phyloP scores from a whole-genome alignment of 495 filamentous ascomycete genomes.

The Barbatosphaeria neglecta region DNA sequence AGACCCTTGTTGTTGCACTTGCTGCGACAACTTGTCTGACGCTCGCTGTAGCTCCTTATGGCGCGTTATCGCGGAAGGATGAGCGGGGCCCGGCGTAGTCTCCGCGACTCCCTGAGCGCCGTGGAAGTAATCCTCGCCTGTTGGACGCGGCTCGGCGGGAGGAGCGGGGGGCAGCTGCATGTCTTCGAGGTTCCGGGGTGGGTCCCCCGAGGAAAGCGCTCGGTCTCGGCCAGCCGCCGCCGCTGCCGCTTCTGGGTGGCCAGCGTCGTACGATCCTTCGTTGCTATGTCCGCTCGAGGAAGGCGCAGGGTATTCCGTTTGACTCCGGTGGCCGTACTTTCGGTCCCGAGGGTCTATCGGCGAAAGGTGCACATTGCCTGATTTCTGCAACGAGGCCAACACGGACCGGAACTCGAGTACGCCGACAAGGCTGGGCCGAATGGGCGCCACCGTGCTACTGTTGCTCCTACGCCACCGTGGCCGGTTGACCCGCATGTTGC shows the following conservation, averaged over 20 bases:
- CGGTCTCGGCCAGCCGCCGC: constrained; percentile 10
- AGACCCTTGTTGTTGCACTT: background rate
- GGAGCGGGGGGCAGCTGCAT: constrained; percentile 1
- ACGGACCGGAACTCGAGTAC: constrained; percentile 90
- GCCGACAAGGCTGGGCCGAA: constrained; percentile 85
- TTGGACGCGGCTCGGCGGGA: background rate
- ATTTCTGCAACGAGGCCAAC: constrained; percentile 67
- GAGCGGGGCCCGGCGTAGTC: background rate
- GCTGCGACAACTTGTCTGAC: background rate
- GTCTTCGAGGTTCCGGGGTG: constrained; percentile 11
- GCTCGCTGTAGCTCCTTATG: background rate
- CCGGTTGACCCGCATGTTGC: constrained; percentile 82
- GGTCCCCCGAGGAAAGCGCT: constrained; percentile 17
- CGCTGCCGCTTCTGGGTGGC: background rate
- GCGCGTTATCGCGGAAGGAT: background rate
- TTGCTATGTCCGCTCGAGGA: background rate
- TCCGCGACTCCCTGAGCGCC: background rate
- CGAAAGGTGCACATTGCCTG: constrained; percentile 56
- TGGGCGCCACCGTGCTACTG: constrained; percentile 62
- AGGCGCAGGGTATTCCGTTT: background rate
- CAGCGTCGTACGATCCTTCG: background rate
- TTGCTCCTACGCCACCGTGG: constrained; percentile 57
- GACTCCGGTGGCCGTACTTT: constrained; percentile 53
- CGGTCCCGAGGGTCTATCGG: constrained; percentile 58
- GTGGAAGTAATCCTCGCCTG: background rate